Conservation (phyloP, 257 asterid species). For the Solanum stenotomum region DNA sequence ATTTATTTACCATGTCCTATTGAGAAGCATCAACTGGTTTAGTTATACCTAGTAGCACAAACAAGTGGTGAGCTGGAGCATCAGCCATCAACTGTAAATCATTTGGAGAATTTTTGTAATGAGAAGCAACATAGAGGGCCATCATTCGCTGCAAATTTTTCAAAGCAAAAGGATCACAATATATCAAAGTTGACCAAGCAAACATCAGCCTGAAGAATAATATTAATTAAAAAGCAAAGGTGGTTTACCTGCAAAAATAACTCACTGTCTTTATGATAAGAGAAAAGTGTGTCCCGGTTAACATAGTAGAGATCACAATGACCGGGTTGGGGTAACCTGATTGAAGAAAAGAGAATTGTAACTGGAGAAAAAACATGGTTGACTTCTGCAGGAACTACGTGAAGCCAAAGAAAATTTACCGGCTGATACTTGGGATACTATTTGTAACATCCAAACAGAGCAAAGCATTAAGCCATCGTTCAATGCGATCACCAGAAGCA, state of each 20-base stretch:
- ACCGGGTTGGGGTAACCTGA: slow-evolving; percentile 64
- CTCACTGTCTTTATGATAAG: slow-evolving; percentile 83
- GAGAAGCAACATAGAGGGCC: slow-evolving; percentile 97
- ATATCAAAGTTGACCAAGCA: neutral
- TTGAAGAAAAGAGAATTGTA: slow-evolving; percentile 5
- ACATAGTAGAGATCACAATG: slow-evolving; percentile 94
- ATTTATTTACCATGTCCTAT: neutral
- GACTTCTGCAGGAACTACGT: neutral
- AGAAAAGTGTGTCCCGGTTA: slow-evolving; percentile 90
- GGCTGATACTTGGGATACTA: slow-evolving; percentile 57
- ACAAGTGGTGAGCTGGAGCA: slow-evolving; percentile 99
- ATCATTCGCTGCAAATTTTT: slow-evolving; percentile 69
- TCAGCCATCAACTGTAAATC: slow-evolving; percentile 96
- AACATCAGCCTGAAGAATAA: neutral
- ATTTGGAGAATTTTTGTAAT: slow-evolving; percentile 91
- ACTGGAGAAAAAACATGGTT: neutral
- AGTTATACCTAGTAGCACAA: slow-evolving; percentile 81
- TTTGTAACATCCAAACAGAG: slow-evolving; percentile 81
- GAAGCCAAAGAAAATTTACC: slow-evolving; percentile 24
- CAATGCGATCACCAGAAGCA: slow-evolving; percentile 90
- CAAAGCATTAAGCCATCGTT: slow-evolving; percentile 77
- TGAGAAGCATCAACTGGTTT: neutral
- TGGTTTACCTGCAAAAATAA: slow-evolving; percentile 67
- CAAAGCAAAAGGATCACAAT: neutral
- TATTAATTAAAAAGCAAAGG: neutral